These are phyloP conservation scores for Candida methanosorbosa DNA, from an alignment of 805 yeast genomes.

Conservation along the genomic window DNA sequence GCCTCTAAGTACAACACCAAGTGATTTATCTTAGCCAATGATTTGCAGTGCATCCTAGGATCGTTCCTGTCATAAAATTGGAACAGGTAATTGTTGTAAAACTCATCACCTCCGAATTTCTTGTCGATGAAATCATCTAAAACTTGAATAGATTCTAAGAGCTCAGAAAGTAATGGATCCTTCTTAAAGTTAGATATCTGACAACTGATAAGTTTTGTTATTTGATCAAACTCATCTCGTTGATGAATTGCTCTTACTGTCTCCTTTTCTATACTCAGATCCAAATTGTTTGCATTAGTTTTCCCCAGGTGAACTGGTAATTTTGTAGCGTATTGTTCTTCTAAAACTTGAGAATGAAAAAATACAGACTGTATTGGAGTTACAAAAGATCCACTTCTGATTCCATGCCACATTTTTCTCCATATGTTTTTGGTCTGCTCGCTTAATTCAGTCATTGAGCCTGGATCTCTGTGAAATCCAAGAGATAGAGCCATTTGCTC, in stretches of 20 bases:
- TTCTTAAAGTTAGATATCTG: conserved; percentile 24
- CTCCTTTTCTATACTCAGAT: conserved; percentile 28
- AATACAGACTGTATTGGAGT: conserved; percentile 28
- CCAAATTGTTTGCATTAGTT: conserved; percentile 23
- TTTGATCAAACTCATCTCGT: conserved; percentile 20
- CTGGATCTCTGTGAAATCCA: conserved; percentile 43
- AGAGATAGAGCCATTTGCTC: conserved; percentile 35
- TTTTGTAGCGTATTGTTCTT: conserved; percentile 33
- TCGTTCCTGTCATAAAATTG: background rate
- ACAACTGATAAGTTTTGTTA: conserved; percentile 22
- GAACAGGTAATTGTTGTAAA: background rate
- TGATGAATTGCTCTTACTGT: conserved; percentile 24
- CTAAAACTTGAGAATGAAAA: conserved; percentile 21
- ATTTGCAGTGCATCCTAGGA: background rate
- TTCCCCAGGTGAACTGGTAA: conserved; percentile 28
- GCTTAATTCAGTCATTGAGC: conserved; percentile 13
- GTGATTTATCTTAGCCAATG: background rate
- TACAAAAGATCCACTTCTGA: conserved; percentile 32
- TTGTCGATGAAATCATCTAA: conserved; percentile 25
- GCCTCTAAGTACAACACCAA: conserved; percentile 4
- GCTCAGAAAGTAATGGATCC: conserved; percentile 24
- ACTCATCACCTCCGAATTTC: conserved; percentile 16
- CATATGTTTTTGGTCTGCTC: conserved; percentile 37
- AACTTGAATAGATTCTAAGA: conserved; percentile 22
- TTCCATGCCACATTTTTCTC: conserved; percentile 51